These are phyloP conservation scores for Fusarium nygamai DNA, from an alignment of 2,329 filamentous ascomycete genomes.

Conservation along the genomic window DNA sequence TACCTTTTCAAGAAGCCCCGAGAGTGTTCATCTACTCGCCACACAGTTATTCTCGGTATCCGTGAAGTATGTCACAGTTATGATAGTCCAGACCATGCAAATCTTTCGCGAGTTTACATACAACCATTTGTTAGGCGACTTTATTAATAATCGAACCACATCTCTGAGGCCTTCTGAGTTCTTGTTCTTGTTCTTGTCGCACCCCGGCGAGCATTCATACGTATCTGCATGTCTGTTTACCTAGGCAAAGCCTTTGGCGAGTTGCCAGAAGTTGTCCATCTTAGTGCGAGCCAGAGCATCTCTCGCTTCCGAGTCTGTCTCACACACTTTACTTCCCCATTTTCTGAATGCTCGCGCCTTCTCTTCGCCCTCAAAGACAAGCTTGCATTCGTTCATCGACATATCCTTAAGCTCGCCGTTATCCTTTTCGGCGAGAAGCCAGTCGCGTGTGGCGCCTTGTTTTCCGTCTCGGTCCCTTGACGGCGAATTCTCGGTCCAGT, in stretches of 20 bases:
- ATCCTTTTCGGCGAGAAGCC: conserved; percentile 83
- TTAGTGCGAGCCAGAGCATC: conserved; percentile 82
- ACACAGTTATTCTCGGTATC: neutral
- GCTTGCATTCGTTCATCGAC: conserved; percentile 79
- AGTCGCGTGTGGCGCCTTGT: conserved; percentile 71
- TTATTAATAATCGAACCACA: neutral
- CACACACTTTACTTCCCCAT: conserved; percentile 90
- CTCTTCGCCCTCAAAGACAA: conserved; percentile 92
- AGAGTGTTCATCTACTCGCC: neutral
- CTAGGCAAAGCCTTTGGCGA: conserved; percentile 72
- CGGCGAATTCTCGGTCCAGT: conserved; percentile 90
- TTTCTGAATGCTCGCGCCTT: conserved; percentile 84
- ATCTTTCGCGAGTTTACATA: neutral
- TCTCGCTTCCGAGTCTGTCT: conserved; percentile 89
- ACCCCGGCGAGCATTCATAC: neutral
- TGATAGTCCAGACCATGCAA: neutral
- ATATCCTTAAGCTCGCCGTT: conserved; percentile 83
- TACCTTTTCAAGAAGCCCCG: neutral
- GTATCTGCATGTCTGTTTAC: neutral
- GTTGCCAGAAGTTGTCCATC: conserved; percentile 94
- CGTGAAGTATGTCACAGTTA: neutral
- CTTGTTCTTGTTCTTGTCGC: neutral
- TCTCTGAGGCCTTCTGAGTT: neutral
- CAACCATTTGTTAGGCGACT: neutral
- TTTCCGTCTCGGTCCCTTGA: conserved; percentile 71